Base-by-base conservation (phyloP, 2,329 filamentous ascomycete genomes). In the Talaromyces verruculosus region DNA sequence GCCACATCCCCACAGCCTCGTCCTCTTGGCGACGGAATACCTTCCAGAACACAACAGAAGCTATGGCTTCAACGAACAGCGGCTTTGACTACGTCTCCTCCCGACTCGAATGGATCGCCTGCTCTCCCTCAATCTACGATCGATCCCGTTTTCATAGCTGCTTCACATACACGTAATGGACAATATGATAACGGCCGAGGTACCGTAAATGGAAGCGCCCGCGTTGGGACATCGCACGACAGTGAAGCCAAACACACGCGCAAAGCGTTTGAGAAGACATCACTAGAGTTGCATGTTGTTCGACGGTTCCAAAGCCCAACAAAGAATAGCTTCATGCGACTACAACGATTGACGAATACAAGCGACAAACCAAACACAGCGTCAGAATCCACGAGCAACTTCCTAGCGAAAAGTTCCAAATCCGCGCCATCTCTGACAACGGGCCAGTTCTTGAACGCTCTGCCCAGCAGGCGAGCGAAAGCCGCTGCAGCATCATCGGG, bases 21-120 rank as follows among this genome's bases (percentile, higher is more conserved):
- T 13, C 74, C 73, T n/a, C 72, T 72, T 4, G 75, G 76, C n/a
- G 69, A 71, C n/a, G 77, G 80, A 60, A 74, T 77, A 6, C 75
- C 74, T 19, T 82, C 81, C n/a, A 76, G 81, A 60, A 83, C 81
- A 4, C 80, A 83, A 68, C 81, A 82, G 68, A 81, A 81, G 67
- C 75, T 83, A 13, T 82, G 81, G 78, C 74, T 83, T 49, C 80
- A 83, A 66, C 77, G 80, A 55, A 81, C 80, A 11, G 79, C 80
- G 28, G 74, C 78, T 11, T 71, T 81, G 17, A 80, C 80, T 37
- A 80, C 79, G 58, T 81, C 80, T 5, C 78, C 80, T 19, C 78
- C 79, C 4, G 78, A 80, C 66, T 67, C 70, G 15, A 76, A 78
- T 71, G 77, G 76, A 28, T 68, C 74, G 8, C 67, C 76, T 5